A percentile compares a stretch with the other conserved stretches of the same genome.
phyloP scores from a whole-genome alignment of 1,284 basidiomycete species.

The Anthracocystis panici-leucophaei region DNA sequence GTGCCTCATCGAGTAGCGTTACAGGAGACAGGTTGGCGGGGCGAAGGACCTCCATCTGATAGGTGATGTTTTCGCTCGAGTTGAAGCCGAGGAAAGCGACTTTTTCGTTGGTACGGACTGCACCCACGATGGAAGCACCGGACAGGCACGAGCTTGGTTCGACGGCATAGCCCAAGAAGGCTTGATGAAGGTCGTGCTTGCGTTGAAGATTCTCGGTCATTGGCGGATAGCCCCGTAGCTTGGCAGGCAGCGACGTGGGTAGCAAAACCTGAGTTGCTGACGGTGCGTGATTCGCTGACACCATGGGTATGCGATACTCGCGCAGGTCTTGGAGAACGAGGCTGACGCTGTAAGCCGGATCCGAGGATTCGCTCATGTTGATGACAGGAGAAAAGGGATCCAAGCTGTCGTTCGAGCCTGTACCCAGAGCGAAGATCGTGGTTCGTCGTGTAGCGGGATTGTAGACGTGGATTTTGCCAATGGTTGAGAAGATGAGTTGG shows the following conservation, averaged over 20 bases:
- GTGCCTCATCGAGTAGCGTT: conserved; percentile 16
- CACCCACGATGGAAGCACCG: conserved; percentile 19
- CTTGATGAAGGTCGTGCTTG: conserved; percentile 30
- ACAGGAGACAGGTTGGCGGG: background rate
- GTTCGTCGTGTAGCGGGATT: conserved; percentile 1
- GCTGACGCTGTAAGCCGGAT: background rate
- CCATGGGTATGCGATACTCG: conserved; percentile 18
- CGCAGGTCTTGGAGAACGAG: conserved; percentile 34
- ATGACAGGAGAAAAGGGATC: conserved; percentile 33
- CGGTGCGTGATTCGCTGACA: background rate
- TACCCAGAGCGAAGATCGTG: background rate
- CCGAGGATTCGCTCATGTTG: conserved; percentile 9
- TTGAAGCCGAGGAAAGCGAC: conserved; percentile 43
- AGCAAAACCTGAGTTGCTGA: background rate
- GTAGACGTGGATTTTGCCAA: conserved; percentile 22
- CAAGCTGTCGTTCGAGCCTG: conserved; percentile 2
- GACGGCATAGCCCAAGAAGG: conserved; percentile 25
- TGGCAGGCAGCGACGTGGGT: conserved; percentile 12
- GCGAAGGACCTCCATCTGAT: conserved; percentile 21
- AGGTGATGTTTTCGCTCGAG: conserved; percentile 27
- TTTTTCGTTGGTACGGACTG: conserved; percentile 27
- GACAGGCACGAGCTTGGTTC: conserved; percentile 7
- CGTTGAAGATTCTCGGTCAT: conserved; percentile 32
- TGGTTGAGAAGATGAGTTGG: conserved; percentile 28
- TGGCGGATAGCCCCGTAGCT: conserved; percentile 35